Percentiles rank a stretch among this genome's conserved stretches.
Conservation (phyloP, 2,329 filamentous ascomycete genomes). For the Aspergillus glaucus region DNA sequence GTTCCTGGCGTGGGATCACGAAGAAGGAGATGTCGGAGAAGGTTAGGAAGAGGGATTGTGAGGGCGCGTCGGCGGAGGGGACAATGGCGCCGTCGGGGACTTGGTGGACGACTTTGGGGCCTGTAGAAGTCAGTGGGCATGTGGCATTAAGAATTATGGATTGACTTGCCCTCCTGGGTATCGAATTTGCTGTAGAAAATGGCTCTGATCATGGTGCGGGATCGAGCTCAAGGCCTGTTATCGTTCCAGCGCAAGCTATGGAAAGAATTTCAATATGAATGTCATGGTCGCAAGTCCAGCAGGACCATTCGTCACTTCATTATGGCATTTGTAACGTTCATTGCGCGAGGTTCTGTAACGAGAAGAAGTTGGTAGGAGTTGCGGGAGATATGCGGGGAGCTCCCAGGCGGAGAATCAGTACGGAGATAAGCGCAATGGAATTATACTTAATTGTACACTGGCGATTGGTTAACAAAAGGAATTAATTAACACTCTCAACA, state of each 20-base stretch:
- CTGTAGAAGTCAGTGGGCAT: slow-evolving; percentile 28
- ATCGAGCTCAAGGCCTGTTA: background rate
- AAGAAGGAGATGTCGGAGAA: slow-evolving; percentile 85
- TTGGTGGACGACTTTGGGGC: slow-evolving; percentile 59
- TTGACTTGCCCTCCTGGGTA: slow-evolving; percentile 45
- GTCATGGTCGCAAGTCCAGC: background rate
- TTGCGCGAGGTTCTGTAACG: background rate
- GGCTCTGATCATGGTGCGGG: slow-evolving; percentile 51
- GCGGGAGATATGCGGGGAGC: background rate
- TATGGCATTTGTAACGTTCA: background rate
- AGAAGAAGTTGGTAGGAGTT: background rate
- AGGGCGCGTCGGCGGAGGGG: slow-evolving; percentile 38
- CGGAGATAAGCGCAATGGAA: background rate
- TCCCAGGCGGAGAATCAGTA: background rate
- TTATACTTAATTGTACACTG: background rate
- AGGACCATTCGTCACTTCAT: background rate
- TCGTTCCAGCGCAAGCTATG: background rate
- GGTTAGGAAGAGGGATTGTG: slow-evolving; percentile 64
- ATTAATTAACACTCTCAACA: background rate
- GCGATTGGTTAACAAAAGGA: background rate
- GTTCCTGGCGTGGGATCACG: slow-evolving; percentile 88
- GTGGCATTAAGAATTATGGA: background rate
- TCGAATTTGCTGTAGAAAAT: slow-evolving; percentile 65
- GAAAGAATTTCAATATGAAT: background rate
- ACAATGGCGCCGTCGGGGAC: slow-evolving; percentile 56